Percentiles rank a stretch among this genome's conserved stretches.
phyloP scores from a whole-genome alignment of 129 eudicot species.

The Oenanthe sinensis region DNA sequence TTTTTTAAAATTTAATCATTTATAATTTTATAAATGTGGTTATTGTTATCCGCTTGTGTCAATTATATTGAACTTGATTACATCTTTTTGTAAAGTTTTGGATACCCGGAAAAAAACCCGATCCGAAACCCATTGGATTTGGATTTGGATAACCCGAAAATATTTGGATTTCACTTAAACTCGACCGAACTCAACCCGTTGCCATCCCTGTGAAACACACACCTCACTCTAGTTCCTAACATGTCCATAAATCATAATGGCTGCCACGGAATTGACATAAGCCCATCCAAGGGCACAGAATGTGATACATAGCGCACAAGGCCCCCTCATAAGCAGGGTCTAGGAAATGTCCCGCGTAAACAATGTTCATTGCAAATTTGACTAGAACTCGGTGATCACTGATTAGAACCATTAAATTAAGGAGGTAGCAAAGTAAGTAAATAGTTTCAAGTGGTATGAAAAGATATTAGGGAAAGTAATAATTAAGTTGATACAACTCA shows the following conservation, averaged over 20 bases:
- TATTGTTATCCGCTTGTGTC: no score
- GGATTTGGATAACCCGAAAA: no score
- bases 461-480: not conserved
- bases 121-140: no score
- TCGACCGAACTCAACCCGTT: no score
- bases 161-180: no score
- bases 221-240: not conserved
- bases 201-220: no score
- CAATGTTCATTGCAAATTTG: not conserved
- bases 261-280: not conserved
- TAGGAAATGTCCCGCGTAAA: not conserved
- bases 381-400: not conserved
- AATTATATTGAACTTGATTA: no score
- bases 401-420: no score
- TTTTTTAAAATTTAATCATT: no score
- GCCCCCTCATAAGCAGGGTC: not conserved
- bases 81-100: no score
- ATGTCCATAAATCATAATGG: not conserved
- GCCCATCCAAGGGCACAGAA: not conserved
- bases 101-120: no score
- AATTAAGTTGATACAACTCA: conserved; percentile 26
- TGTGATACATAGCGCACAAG: not conserved
- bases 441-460: not conserved
- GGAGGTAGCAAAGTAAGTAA: not conserved
- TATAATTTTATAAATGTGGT: no score